Base-by-base conservation (phyloP, 169 alveolate genomes). In the Plasmodium gaboni region DNA sequence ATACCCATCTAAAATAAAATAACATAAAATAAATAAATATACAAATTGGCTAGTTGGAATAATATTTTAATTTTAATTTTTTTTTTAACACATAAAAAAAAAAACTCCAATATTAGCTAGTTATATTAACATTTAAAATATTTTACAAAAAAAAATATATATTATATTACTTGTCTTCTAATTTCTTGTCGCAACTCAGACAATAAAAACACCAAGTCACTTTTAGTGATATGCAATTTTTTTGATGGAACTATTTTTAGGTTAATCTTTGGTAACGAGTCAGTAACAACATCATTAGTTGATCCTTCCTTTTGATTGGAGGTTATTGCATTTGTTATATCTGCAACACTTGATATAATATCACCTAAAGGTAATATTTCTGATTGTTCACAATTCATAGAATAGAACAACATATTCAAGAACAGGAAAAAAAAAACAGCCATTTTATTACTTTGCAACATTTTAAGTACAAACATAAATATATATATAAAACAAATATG, bases 191-290 rank as follows among this genome's bases (percentile, higher is more conserved):
- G 32, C 2, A 83, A 53, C 42, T 83, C 86, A 12, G 91, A 69
- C 28, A 83, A 55, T 60, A 83, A 51, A 46, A 83, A 83, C 67
- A 70, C 46, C 83, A 83, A 53, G 57, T 83, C 91, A 69, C 60
- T 83, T 32, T 68, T 83, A n/a, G 86, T 83, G 50, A 83, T 57
- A 63, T 51, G 51, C 50, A 83, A 15, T 46, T 69, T 83, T 83
- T 69, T 83, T 24, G 91, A 83, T 68, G 91, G 91, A 13, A 83
- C 91, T 38, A 83, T 69, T 83, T 83, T 83, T 60, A 83, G 44
- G 32, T 83, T 83, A 50, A 83, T 83, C 38, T 59, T 68, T 38
- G 86, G 28, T 19, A 15, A 2, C 6, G 91, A 46, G n/a, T 60
- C 91, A 6, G 63, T 46, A 15, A 57, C 9, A 50, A 73, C 63